These are phyloP conservation scores for Leccinum olivaceopallidum DNA, from an alignment of 768 basidiomycete genomes.

Conservation along the genomic window DNA sequence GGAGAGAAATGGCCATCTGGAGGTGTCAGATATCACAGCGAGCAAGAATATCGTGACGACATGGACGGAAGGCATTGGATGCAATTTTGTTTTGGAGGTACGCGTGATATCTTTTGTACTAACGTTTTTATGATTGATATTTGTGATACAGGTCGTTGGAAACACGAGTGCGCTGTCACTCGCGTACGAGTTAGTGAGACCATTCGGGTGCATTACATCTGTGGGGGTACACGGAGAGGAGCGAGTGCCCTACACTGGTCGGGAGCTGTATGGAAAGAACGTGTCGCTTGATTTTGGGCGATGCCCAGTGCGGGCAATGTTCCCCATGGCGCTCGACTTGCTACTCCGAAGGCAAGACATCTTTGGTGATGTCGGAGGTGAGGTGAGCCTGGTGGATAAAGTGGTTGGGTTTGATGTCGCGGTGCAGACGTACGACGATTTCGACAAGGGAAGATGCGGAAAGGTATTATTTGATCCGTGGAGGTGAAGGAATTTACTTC, in stretches of 20 bases:
- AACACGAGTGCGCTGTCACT: slow-evolving; percentile 62
- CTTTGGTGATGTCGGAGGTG: slow-evolving; percentile 67
- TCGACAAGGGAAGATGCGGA: slow-evolving; percentile 71
- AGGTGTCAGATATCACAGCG: slow-evolving; percentile 50
- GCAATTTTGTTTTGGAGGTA: slow-evolving; percentile 70
- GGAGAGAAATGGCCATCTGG: slow-evolving; percentile 41
- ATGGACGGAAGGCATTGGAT: slow-evolving; percentile 60
- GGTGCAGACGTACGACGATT: slow-evolving; percentile 57
- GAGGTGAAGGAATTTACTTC: slow-evolving; percentile 35
- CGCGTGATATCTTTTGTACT: slow-evolving; percentile 6
- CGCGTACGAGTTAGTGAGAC: slow-evolving; percentile 68
- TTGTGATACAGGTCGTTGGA: slow-evolving; percentile 59
- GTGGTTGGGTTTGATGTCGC: slow-evolving; percentile 63
- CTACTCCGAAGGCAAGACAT: slow-evolving; percentile 70
- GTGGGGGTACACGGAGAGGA: slow-evolving; percentile 69
- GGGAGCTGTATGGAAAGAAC: slow-evolving; percentile 72
- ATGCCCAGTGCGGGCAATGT: slow-evolving; percentile 78
- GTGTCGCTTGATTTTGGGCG: slow-evolving; percentile 79
- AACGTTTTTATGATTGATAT: background rate
- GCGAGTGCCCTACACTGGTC: slow-evolving; percentile 54
- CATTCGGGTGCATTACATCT: slow-evolving; percentile 74
- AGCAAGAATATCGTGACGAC: slow-evolving; percentile 48
- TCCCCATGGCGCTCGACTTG: slow-evolving; percentile 68
- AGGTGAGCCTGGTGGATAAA: slow-evolving; percentile 63
- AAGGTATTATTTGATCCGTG: slow-evolving; percentile 81